Percentiles rank a stretch among this genome's conserved stretches.
Conservation (phyloP, 2,329 filamentous ascomycete genomes). For the Cercospora sp. region DNA sequence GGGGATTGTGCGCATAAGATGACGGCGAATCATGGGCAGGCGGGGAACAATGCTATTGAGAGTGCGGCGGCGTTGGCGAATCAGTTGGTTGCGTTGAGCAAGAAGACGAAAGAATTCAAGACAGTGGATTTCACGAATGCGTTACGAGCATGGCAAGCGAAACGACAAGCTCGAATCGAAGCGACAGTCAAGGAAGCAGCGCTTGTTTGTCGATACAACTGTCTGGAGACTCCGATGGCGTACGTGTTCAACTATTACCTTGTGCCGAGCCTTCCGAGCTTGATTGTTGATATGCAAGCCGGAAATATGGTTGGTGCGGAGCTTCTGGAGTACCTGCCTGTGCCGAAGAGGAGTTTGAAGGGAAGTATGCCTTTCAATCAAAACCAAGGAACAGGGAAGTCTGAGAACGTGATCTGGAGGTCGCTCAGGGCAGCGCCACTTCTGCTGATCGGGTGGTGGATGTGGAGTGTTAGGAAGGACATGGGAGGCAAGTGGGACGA, state of each 20-base stretch:
- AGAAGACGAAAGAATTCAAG: conserved; percentile 7
- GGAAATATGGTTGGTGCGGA: conserved; percentile 30
- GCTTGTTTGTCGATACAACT: conserved; percentile 27
- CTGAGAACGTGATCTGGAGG: conserved; percentile 29
- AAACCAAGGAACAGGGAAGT: conserved; percentile 31
- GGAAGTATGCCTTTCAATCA: conserved; percentile 39
- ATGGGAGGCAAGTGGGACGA: not conserved
- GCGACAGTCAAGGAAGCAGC: conserved; percentile 25
- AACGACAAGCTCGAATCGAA: conserved; percentile 24
- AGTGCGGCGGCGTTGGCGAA: conserved; percentile 33
- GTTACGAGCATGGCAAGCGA: conserved; percentile 27
- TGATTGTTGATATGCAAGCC: conserved; percentile 18
- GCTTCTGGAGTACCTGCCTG: conserved; percentile 36
- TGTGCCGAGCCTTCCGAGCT: conserved; percentile 15
- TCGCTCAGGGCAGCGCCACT: conserved; percentile 14
- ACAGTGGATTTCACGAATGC: not conserved
- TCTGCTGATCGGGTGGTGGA: conserved; percentile 12
- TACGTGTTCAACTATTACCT: conserved; percentile 19
- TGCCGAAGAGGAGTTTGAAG: conserved; percentile 29
- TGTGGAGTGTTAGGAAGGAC: not conserved
- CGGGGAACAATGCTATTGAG: conserved; percentile 32
- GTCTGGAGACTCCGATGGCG: conserved; percentile 19
- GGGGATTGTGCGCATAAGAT: conserved; percentile 35
- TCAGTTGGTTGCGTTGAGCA: conserved; percentile 4
- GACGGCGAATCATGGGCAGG: conserved; percentile 30